These are phyloP conservation scores for Cydonia oblonga DNA, from an alignment of 331 rosid genomes.

Conservation along the genomic window DNA sequence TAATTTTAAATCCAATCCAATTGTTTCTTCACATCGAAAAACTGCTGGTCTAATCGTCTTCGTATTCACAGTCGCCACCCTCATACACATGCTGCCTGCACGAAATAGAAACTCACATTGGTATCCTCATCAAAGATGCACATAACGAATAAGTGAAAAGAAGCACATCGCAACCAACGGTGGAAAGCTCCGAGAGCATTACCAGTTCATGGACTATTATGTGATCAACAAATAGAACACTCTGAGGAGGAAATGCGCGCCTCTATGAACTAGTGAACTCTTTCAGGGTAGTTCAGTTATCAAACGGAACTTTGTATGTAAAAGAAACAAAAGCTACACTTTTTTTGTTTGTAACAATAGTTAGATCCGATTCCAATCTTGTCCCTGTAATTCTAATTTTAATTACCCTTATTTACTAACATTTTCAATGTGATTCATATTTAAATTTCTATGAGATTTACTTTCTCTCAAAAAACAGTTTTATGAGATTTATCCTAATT, in stretches of 20 bases:
- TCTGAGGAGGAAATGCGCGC: not conserved
- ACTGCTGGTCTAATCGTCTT: conserved; percentile 12
- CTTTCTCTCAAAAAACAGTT: not conserved
- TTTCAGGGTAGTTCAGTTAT: not conserved
- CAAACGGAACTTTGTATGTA: too few relatives aligned
- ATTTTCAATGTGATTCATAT: not conserved
- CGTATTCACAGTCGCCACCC: conserved; percentile 30
- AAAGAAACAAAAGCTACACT: not conserved
- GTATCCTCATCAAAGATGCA: not conserved
- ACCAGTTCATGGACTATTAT: not conserved
- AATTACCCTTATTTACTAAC: not conserved
- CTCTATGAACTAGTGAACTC: not conserved
- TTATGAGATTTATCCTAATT: not conserved
- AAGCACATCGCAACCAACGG: not conserved
- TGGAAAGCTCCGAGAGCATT: not conserved
- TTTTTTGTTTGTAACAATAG: not conserved
- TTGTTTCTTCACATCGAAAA: not conserved
- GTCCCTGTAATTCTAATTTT: not conserved
- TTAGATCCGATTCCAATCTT: not conserved
- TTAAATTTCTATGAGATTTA: too few relatives aligned
- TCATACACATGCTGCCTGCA: conserved; percentile 50
- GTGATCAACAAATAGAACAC: not conserved
- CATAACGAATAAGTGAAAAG: not conserved
- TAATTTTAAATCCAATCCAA: not conserved
- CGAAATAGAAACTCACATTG: not conserved